phyloP scores from a whole-genome alignment of 2,329 filamentous ascomycete genomes.

The Colletotrichum sp. region DNA sequence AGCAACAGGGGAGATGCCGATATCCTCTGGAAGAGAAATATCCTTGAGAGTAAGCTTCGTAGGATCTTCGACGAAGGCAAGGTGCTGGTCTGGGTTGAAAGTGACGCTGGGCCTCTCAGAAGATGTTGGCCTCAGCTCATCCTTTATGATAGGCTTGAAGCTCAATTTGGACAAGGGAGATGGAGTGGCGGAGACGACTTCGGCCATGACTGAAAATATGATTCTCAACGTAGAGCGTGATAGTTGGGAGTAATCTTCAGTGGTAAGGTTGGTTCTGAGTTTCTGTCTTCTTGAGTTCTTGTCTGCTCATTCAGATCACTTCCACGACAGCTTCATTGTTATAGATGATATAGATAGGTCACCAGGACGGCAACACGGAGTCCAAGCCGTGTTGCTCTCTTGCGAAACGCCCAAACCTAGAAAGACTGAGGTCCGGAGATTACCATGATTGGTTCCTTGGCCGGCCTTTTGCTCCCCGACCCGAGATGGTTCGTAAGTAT shows the following conservation, averaged over 20 bases:
- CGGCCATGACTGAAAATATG: not conserved
- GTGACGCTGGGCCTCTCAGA: conserved; percentile 9
- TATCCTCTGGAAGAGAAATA: conserved; percentile 56
- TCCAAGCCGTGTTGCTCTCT: not conserved
- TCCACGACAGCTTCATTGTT: not conserved
- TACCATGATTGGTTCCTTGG: not conserved
- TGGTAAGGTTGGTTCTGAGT: not conserved
- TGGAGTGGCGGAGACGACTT: not conserved
- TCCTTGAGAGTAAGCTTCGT: conserved; percentile 66
- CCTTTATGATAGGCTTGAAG: not conserved
- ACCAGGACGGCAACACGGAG: not conserved
- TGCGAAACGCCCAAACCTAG: not conserved
- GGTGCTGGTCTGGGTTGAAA: conserved; percentile 62
- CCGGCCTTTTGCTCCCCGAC: not conserved
- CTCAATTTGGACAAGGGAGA: not conserved
- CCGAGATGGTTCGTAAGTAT: not conserved
- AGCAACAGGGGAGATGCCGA: conserved; percentile 65
- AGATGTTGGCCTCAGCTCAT: not conserved
- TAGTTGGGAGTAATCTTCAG: not conserved
- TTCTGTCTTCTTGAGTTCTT: not conserved
- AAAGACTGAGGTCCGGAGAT: not conserved
- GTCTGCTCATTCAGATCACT: no score
- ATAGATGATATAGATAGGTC: not conserved
- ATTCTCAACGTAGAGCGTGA: not conserved
- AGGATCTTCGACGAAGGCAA: conserved; percentile 55